Base-by-base conservation (phyloP, 202 grass and related monocot species). In the Panicum hallii region DNA sequence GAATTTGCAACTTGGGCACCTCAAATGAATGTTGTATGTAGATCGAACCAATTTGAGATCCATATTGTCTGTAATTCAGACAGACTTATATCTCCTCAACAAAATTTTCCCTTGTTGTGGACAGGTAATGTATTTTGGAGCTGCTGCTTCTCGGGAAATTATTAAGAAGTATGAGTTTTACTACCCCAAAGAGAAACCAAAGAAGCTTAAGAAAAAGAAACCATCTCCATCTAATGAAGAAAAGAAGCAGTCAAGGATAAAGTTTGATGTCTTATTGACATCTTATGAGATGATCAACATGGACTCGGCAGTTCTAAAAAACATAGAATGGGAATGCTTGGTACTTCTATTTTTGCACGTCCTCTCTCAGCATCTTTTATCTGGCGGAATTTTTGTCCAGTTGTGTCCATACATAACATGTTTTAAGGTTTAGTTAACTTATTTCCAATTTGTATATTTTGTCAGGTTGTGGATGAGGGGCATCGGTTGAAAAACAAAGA, bases 201-300 rank as follows among this genome's bases (percentile, higher is more conserved):
- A 93, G 79, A 88, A 94, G 87, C 78, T 79, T 72, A 90, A 89
- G 89, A 97, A 97, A 80, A 97, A 87, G 85, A 94, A 92, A 89
- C 48, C 82, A 77, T 75, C 75, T 84, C 86, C 88, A 61, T 78
- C 80, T 82, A 92, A 54, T 72, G 93, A 85, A 78, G 86, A 86
- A 71, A 97, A 84, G 52, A 99, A 87, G 82, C 91, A 97, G 57
- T 89, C 90, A 56, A 94, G 90, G 86, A 93, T 97, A 88, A 99
- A 96, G 56, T 99, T 99, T 91, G 94, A 99, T 85, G 97, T 99
- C 66, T 94, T 99, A 72, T 84, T 99, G 82, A 99, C 97, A 75
- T 97, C 97, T 82, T 99, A 99, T 87, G 97, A 99, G 90, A 99
- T 99, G 97, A 94, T 99, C 82, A 99, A 99, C 85, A 99, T 99